These are phyloP conservation scores for Jackrogersella multiformis DNA, from an alignment of 495 filamentous ascomycete species.

Conservation along the genomic window DNA sequence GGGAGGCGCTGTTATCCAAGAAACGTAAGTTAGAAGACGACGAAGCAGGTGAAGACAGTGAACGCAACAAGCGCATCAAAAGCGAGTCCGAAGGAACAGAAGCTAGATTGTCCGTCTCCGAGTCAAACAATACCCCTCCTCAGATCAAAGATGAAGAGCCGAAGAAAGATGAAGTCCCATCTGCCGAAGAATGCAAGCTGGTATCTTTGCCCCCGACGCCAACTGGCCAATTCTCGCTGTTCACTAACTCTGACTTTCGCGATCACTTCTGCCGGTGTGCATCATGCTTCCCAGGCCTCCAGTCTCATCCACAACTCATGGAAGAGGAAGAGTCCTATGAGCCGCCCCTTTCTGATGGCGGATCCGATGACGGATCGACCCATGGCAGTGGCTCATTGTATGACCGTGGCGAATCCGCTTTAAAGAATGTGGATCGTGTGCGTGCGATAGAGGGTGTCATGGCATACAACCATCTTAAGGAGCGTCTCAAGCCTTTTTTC, in stretches of 20 bases:
- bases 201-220: conserved; percentile 63
- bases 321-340: conserved; percentile 95
- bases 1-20: conserved; percentile 52
- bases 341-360: conserved; percentile 74
- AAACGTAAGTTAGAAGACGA: conserved; percentile 82
- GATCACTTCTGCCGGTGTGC: conserved; percentile 78
- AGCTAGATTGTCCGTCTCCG: conserved; percentile 11
- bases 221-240: conserved; percentile 73
- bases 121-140: conserved; percentile 13
- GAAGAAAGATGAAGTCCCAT: conserved; percentile 34
- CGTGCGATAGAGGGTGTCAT: conserved; percentile 95
- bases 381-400: conserved; percentile 74
- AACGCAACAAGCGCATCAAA: conserved; percentile 68
- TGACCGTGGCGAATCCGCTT: conserved; percentile 87
- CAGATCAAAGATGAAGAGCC: conserved; percentile 42
- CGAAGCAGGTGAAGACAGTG: conserved; percentile 53
- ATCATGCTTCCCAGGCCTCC: conserved; percentile 77
- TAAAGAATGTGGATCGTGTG: conserved; percentile 90
- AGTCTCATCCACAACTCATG: conserved; percentile 76
- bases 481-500: conserved; percentile 91
- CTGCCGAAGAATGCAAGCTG: conserved; percentile 52
- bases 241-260: conserved; percentile 80
- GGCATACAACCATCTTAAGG: conserved; percentile 94
- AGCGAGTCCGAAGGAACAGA: conserved; percentile 45
- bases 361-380: conserved; percentile 56